These are phyloP conservation scores for Yamadazyma laniorum DNA, from an alignment of 805 yeast species.

Conservation along the genomic window DNA sequence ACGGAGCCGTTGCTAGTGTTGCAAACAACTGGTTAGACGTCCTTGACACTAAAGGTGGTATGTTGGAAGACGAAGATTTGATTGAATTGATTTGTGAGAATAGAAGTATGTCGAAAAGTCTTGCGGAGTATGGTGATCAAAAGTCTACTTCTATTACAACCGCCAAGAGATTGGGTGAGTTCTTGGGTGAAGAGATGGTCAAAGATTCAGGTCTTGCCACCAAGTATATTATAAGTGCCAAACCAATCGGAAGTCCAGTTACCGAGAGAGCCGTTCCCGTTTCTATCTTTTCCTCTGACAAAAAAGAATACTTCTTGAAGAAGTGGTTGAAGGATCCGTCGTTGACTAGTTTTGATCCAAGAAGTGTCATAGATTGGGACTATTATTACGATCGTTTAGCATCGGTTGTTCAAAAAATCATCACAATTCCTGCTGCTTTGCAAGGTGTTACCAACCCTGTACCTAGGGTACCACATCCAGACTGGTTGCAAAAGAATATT, in stretches of 20 bases:
- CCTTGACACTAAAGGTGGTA: constrained; percentile 78
- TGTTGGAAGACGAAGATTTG: constrained; percentile 90
- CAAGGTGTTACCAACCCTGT: constrained; percentile 89
- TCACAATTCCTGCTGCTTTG: constrained; percentile 95
- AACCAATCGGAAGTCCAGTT: constrained; percentile 83
- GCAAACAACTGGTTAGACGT: constrained; percentile 97
- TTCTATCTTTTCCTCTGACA: constrained; percentile 89
- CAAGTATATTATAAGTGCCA: constrained; percentile 83
- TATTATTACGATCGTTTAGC: constrained; percentile 89
- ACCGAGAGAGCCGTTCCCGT: constrained; percentile 97
- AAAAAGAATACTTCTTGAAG: constrained; percentile 70
- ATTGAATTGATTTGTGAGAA: constrained; percentile 95
- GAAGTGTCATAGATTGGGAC: constrained; percentile 88
- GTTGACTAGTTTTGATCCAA: constrained; percentile 78
- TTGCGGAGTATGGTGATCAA: constrained; percentile 84
- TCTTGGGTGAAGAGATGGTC: constrained; percentile 93
- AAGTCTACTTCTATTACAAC: constrained; percentile 96
- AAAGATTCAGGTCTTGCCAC: constrained; percentile 95
- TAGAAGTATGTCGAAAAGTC: constrained; percentile 88
- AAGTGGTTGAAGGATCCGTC: constrained; percentile 85
- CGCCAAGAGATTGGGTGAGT: constrained; percentile 89
- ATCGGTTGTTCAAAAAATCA: constrained; percentile 89
- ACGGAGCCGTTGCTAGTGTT: constrained; percentile 83
- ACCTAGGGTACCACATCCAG: constrained; percentile 91
- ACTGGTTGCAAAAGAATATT: constrained; percentile 77